A percentile compares a stretch with the other conserved stretches of the same genome.
Evolutionary conservation across 1,284 basidiomycete genomes (phyloP).

Genomic region (Xerocomus nothofagi): DNA sequence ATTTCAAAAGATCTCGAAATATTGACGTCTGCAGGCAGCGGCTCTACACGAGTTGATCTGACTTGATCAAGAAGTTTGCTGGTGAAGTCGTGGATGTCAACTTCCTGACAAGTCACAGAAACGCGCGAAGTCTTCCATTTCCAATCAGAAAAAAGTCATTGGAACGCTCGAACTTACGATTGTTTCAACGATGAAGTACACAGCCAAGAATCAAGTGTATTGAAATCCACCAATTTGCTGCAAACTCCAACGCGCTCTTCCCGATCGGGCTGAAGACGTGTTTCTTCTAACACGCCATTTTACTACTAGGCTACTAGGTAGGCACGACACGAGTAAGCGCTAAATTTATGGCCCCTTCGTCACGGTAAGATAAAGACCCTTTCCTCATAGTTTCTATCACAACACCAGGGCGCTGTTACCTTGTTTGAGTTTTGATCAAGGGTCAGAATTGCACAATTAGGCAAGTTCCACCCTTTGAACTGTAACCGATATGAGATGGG

Average conservation of each 20-base stretch:
- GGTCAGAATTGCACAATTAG: background rate
- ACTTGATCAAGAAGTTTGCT: background rate
- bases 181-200: too few relatives aligned
- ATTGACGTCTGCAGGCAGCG: background rate
- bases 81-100: background rate
- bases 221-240: too few relatives aligned
- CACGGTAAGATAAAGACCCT: background rate
- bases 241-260: too few relatives aligned
- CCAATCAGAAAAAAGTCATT: too few relatives aligned
- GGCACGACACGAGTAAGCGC: background rate
- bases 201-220: too few relatives aligned
- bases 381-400: slow-evolving; percentile 1
- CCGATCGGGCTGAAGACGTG: too few relatives aligned
- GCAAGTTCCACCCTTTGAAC: background rate
- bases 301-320: too few relatives aligned
- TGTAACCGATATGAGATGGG: background rate
- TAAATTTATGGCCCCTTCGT: background rate
- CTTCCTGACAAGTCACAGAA: too few relatives aligned
- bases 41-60: background rate
- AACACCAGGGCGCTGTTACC: background rate
- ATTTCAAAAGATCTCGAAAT: background rate
- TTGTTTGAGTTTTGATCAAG: background rate
- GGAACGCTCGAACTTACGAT: too few relatives aligned
- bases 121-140: background rate
- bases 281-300: background rate